A percentile compares a stretch with the other conserved stretches of the same genome.
These are phyloP conservation scores for Mycothermus thermophilus DNA, from an alignment of 495 filamentous ascomycete species.

Conservation along the genomic window DNA sequence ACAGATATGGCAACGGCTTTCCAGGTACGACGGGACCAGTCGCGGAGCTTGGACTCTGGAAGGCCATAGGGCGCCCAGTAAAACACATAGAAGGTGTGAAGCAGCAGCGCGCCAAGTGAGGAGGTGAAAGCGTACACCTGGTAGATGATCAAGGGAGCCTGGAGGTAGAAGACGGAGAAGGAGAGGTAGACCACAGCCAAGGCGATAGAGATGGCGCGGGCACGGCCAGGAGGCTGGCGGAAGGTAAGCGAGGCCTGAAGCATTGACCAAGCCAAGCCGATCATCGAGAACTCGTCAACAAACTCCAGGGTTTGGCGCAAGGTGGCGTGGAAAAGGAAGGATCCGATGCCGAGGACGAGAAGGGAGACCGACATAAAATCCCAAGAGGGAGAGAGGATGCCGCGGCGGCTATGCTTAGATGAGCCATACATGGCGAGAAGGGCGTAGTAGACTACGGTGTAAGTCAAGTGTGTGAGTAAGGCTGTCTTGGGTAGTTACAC, in stretches of 20 bases:
- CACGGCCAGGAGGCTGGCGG: constrained; percentile 16
- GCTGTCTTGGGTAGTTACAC: background rate
- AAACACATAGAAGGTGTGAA: constrained; percentile 13
- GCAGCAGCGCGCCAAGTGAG: constrained; percentile 6
- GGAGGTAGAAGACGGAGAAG: constrained; percentile 26
- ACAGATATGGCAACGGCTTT: constrained; percentile 14
- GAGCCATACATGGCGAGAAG: constrained; percentile 9
- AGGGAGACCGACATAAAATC: constrained; percentile 25
- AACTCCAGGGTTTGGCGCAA: constrained; percentile 43
- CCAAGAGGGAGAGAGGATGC: constrained; percentile 1
- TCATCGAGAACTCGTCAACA: constrained; percentile 44
- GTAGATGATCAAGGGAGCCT: constrained; percentile 18
- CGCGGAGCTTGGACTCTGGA: constrained; percentile 3
- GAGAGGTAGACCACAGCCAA: constrained; percentile 13
- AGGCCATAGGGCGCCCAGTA: constrained; percentile 5
- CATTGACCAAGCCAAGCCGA: constrained; percentile 35
- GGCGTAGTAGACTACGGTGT: constrained; percentile 15
- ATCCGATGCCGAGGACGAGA: constrained; percentile 43
- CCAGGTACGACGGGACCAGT: constrained; percentile 5
- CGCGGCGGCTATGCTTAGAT: background rate
- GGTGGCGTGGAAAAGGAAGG: constrained; percentile 37
- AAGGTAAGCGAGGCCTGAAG: constrained; percentile 39
- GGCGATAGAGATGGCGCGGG: constrained; percentile 16
- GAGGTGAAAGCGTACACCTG: constrained; percentile 13
- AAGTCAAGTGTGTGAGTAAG: background rate